Percentiles rank a stretch among this genome's conserved stretches.
Conservation (phyloP, 73 alveolate species). For the Paramecium sexaurelia region DNA sequence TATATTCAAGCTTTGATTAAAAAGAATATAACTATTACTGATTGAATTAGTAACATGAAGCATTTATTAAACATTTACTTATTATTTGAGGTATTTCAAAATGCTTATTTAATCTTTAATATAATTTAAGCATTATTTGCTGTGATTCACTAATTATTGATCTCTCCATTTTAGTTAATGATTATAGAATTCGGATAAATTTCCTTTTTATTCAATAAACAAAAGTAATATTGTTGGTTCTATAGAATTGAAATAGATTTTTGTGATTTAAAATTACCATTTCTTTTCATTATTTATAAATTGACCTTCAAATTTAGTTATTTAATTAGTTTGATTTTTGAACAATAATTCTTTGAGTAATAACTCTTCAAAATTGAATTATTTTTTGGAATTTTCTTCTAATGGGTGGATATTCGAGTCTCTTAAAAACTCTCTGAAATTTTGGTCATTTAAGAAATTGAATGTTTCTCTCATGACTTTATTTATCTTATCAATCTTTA, state of each 20-base stretch:
- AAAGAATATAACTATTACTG: neutral
- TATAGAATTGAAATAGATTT: neutral
- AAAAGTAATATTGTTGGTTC: constrained; percentile 24
- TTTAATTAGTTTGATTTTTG: neutral
- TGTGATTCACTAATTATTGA: neutral
- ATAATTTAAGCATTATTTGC: neutral
- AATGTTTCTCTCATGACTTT: neutral
- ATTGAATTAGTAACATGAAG: neutral
- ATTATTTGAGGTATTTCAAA: neutral
- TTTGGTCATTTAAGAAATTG: neutral
- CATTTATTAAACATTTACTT: neutral
- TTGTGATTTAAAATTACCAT: neutral
- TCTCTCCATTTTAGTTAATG: constrained; percentile 9
- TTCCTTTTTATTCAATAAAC: neutral
- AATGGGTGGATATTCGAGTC: neutral
- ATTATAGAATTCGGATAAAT: neutral
- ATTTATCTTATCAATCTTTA: constrained; percentile 3
- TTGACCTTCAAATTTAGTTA: neutral
- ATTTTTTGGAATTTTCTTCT: neutral
- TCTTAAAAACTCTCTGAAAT: constrained; percentile 14
- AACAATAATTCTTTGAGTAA: neutral
- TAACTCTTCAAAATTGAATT: neutral
- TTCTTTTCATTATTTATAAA: constrained; percentile 4
- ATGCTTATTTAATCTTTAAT: neutral
- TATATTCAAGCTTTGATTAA: neutral